Evolutionary conservation across 2,329 filamentous ascomycete genomes (phyloP).

Genomic region (Pseudonectria foliicola): DNA sequence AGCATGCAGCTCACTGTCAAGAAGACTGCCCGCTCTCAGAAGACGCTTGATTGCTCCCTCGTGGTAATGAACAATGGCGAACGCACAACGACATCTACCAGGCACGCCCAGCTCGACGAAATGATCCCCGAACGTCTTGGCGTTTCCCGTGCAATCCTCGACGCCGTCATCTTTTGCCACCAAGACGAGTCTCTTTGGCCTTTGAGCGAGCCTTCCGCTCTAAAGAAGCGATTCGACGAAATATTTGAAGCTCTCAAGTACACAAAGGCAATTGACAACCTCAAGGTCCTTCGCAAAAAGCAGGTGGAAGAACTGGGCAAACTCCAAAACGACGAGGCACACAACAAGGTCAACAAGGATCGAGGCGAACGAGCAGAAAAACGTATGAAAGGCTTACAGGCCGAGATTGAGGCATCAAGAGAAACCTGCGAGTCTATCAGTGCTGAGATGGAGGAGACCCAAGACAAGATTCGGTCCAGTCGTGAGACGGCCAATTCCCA

Average conservation of each 20-base stretch:
- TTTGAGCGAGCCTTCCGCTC: slow-evolving; percentile 73
- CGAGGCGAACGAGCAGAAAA: slow-evolving; percentile 67
- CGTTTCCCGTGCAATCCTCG: slow-evolving; percentile 82
- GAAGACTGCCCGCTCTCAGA: slow-evolving; percentile 67
- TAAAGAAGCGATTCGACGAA: slow-evolving; percentile 95
- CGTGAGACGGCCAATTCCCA: slow-evolving; percentile 68
- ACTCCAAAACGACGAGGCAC: slow-evolving; percentile 66
- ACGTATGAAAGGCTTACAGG: slow-evolving; percentile 55
- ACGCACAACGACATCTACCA: slow-evolving; percentile 68
- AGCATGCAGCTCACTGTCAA: slow-evolving; percentile 82
- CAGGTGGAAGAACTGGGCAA: slow-evolving; percentile 68
- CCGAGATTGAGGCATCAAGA: slow-evolving; percentile 56
- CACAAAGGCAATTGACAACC: slow-evolving; percentile 93
- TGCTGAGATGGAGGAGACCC: slow-evolving; percentile 53
- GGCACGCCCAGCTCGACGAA: slow-evolving; percentile 72
- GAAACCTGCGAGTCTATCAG: slow-evolving; percentile 52
- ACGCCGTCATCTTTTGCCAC: slow-evolving; percentile 96
- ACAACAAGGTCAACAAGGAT: slow-evolving; percentile 79
- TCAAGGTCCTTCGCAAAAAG: slow-evolving; percentile 78
- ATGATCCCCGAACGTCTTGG: slow-evolving; percentile 82
- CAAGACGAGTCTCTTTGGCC: slow-evolving; percentile 98
- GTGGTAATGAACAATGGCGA: slow-evolving; percentile 74
- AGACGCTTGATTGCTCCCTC: slow-evolving; percentile 77
- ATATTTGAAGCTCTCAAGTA: slow-evolving; percentile 98
- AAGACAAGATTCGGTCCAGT: slow-evolving; percentile 54